Base-by-base conservation (phyloP, 2,329 filamentous ascomycete species). In the Didymella arachidicola region DNA sequence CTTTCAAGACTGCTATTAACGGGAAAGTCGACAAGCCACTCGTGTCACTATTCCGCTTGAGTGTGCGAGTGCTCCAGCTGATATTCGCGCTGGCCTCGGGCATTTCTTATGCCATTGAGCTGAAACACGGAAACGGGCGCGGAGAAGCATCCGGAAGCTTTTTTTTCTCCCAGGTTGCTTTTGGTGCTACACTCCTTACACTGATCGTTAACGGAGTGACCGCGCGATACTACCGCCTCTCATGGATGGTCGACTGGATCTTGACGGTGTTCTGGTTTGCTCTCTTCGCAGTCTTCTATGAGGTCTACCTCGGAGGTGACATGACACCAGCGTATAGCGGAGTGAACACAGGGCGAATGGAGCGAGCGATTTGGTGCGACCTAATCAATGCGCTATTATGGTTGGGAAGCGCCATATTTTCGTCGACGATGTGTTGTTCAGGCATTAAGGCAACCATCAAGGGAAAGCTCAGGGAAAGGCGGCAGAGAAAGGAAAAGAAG, bases 351-450 rank as follows among this genome's bases (percentile, higher is more conserved):
- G 61, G 59, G 12, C 59, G 68, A 1, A 69, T 70, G 64, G 48
- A 61, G 41, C 53, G 62, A 30, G 65, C 66, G 7, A 62, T 68
- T 16, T 72, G 68, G 69, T 58, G 66, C 14, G 57, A 72, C 41
- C 51, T 72, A 8, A 47, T 70, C 16, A 72, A 67, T 18, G 66
- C 64, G 25, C 22, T 71, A 19, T 47, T 72, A 11, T 72, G 68
- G 69, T 36, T 61, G 3, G 60, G 43, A n/a, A 69, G 68, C 41
- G 67, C 69, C 3, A 16, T 65, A 1, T 72, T 72, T 47, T 69
- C 69, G 22, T 64, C 67, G 8, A 32, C 42, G 12, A 71, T 72
- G 69, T 71, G 68, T 47, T 71, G 65, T 45, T 61, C 66, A 10
- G 69, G 68, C 0, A 38, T 61, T 6, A 71, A 64, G 52, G 68